Evolutionary conservation across 805 yeast genomes (phyloP).

Genomic region (Wickerhamomyces bovis): DNA sequence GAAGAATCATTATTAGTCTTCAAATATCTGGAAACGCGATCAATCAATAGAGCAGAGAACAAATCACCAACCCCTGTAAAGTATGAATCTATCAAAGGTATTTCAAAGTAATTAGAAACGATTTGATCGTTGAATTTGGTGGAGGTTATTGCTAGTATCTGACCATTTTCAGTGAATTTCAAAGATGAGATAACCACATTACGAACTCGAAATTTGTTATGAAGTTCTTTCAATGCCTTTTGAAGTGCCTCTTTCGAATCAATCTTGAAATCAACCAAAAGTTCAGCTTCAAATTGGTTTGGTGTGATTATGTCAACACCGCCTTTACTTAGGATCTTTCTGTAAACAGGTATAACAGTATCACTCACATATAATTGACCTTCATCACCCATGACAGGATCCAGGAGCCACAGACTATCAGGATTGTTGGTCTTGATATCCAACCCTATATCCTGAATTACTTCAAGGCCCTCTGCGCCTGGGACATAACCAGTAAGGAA

Average conservation of each 20-base stretch:
- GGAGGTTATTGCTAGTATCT: conserved; percentile 17
- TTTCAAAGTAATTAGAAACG: conserved; percentile 30
- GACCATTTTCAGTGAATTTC: conserved; percentile 18
- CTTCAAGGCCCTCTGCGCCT: conserved; percentile 41
- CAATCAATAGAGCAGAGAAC: conserved; percentile 73
- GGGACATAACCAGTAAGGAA: conserved; percentile 67
- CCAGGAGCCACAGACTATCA: conserved; percentile 49
- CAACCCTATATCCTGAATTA: conserved; percentile 35
- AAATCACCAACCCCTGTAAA: conserved; percentile 95
- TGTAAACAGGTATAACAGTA: conserved; percentile 54
- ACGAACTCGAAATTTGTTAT: conserved; percentile 40
- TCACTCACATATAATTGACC: conserved; percentile 61
- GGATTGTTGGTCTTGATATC: conserved; percentile 31
- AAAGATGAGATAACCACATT: conserved; percentile 68
- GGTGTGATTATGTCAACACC: conserved; percentile 77
- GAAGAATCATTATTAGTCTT: neutral
- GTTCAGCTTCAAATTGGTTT: conserved; percentile 82
- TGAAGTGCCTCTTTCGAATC: conserved; percentile 31
- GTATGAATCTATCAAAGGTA: conserved; percentile 66
- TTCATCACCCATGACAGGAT: conserved; percentile 81
- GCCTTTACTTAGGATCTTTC: conserved; percentile 36
- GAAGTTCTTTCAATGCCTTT: conserved; percentile 43
- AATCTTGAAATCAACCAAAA: conserved; percentile 51
- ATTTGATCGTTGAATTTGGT: conserved; percentile 5
- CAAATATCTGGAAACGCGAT: conserved; percentile 41